A percentile compares a stretch with the other conserved stretches of the same genome.
Conservation (phyloP, 192 early-diverging fungal genomes). For the Rhizophagus prolifer region DNA sequence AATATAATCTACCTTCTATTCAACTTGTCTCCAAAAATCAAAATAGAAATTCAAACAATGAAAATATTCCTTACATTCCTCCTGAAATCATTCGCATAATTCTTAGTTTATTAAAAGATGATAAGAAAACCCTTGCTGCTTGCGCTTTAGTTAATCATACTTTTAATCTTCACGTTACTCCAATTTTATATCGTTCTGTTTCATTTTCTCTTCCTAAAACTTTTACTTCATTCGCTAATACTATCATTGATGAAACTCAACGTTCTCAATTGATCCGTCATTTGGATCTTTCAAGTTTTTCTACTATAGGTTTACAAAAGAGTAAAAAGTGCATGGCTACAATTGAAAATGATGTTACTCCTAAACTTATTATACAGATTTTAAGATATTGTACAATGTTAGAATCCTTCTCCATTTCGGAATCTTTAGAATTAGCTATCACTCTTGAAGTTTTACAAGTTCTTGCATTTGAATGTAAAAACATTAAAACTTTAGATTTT, state of each 20-base stretch:
- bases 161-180: constrained; percentile 22
- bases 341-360: background rate
- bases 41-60: no score
- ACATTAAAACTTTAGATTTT: constrained; percentile 22
- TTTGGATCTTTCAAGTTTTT: constrained; percentile 15
- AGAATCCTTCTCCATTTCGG: constrained; percentile 12
- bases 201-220: no score
- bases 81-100: constrained; percentile 1
- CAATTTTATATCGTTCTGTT: constrained; percentile 12
- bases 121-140: constrained; percentile 9
- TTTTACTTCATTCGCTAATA: constrained; percentile 11
- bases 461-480: constrained; percentile 7
- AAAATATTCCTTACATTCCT: background rate
- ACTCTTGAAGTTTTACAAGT: constrained; percentile 18
- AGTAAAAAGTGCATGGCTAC: background rate
- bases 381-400: background rate
- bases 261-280: background rate
- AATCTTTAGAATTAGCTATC: constrained; percentile 9
- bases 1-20: no score
- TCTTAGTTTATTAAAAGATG: background rate
- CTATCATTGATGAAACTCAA: background rate
- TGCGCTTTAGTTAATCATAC: constrained; percentile 20
- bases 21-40: no score
- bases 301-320: constrained; percentile 17
- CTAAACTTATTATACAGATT: background rate